phyloP scores from a whole-genome alignment of 1,284 basidiomycete genomes.

The Cryptococcus neoformans region DNA sequence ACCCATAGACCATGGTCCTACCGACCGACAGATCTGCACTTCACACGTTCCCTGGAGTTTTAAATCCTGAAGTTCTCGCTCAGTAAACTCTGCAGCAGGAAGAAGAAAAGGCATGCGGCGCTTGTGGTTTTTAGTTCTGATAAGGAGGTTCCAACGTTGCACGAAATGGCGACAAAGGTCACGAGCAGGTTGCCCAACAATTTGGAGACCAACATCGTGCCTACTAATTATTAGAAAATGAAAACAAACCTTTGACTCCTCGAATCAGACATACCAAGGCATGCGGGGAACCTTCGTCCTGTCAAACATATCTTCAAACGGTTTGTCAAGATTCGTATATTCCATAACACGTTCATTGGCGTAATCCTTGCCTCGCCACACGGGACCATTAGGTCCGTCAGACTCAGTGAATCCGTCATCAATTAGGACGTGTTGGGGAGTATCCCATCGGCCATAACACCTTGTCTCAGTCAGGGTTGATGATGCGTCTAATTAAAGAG shows the following conservation, averaged over 20 bases:
- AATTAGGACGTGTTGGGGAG: conserved; percentile 83
- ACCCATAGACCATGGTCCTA: conserved; percentile 94
- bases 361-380: conserved; percentile 75
- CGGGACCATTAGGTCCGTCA: conserved; percentile 60
- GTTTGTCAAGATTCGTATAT: conserved; percentile 84
- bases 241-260: neutral
- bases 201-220: conserved; percentile 95
- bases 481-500: conserved; percentile 34
- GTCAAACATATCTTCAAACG: conserved; percentile 92
- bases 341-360: conserved; percentile 87
- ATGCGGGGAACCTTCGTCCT: conserved; percentile 84
- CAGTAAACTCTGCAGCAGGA: conserved; percentile 88
- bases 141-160: conserved; percentile 87
- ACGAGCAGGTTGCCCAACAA: conserved; percentile 93
- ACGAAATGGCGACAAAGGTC: conserved; percentile 95
- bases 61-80: conserved; percentile 72
- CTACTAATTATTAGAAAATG: conserved; percentile 48
- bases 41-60: conserved; percentile 95
- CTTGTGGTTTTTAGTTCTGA: conserved; percentile 93
- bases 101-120: conserved; percentile 90
- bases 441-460: conserved; percentile 92
- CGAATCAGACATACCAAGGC: conserved; percentile 70
- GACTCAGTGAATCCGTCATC: conserved; percentile 68
- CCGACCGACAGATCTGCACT: conserved; percentile 92
- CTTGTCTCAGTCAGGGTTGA: conserved; percentile 4